Conservation (phyloP, 306 rosid species). For the Sesbania bispinosa region DNA sequence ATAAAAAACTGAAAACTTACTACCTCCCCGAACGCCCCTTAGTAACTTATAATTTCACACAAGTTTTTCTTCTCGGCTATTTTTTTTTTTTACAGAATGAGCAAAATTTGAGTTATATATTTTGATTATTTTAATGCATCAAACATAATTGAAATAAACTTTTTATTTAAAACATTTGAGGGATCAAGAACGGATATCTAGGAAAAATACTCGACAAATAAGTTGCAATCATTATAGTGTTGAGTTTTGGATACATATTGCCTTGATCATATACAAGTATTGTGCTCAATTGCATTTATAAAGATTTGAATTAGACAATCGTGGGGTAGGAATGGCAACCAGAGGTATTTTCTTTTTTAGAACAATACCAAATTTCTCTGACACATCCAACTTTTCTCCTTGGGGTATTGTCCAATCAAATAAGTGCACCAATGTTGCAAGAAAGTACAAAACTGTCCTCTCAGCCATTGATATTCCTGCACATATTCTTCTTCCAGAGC, state of each 20-base stretch:
- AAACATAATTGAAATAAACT: neutral
- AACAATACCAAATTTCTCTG: conserved; percentile 57
- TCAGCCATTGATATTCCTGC: conserved; percentile 80
- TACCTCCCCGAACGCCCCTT: too few species aligned
- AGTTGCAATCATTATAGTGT: neutral
- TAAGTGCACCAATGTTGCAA: conserved; percentile 63
- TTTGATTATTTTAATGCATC: neutral
- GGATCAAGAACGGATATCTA: neutral
- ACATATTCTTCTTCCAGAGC: conserved; percentile 75
- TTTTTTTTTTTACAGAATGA: too few species aligned
- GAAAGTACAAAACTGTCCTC: conserved; percentile 48
- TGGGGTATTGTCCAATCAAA: conserved; percentile 59
- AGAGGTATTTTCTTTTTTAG: conserved; percentile 56
- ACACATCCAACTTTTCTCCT: conserved; percentile 40
- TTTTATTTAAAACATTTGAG: neutral
- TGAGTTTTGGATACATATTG: neutral
- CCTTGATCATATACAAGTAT: neutral
- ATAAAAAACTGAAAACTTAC: too few species aligned
- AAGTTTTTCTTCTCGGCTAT: too few species aligned
- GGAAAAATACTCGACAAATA: neutral
- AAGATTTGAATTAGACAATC: conserved; percentile 40
- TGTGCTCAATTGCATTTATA: conserved; percentile 19
- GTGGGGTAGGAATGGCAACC: conserved; percentile 50
- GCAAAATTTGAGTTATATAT: too few species aligned
- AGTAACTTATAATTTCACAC: too few species aligned